Base-by-base conservation (phyloP, 2,329 filamentous ascomycete genomes). In the Aurifilum marmelostoma region DNA sequence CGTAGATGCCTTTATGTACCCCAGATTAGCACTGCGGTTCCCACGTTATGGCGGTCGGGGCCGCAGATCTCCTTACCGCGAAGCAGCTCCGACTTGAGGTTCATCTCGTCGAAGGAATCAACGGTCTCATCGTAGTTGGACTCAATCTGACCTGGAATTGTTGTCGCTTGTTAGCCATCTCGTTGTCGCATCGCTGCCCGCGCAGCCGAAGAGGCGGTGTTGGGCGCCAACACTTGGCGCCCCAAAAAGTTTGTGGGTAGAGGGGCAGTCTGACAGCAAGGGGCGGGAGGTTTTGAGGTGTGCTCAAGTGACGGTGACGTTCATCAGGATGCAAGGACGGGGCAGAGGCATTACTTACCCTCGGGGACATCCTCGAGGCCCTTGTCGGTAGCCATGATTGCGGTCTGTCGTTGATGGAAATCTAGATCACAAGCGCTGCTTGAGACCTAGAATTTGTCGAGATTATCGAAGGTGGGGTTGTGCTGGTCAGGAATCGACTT, bases 81-180 rank as follows among this genome's bases (percentile, higher is more conserved):
- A 81, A 99, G 93, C 80, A 99, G 92, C 88, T 99, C 96, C 74
- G 93, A 81, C 90, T 97, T 97, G 80, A 99, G 89, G 85, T 90
- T 91, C 96, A 99, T 99, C 78, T 94, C 89, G 85, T 99, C 96
- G 86, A 99, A 99, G 72, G 94, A 97, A 86, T 99, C 97, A 84
- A 96, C 95, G 79, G 95, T 94, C 89, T 98, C 94, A 89, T 99
- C 96, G 87, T 98, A 99, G 93, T 99, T 99, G 82, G 94, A 97
- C 89, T 99, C 97, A 89, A 99, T 99, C 87, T 97, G 94, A 85
- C 91, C 95, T 97, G 82, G 78, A 81, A 69, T 70, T 21, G 67
- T 27, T 21, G 29, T 60, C 47, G 37, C 61, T 43, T 37, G 32
- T 71, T 65, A 71, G 69, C 69, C 61, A 34, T 62, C 41, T 65